Percentiles rank a stretch among this genome's conserved stretches.
Evolutionary conservation across 2,329 filamentous ascomycete genomes (phyloP).

Genomic region (Epichloe hybrida): DNA sequence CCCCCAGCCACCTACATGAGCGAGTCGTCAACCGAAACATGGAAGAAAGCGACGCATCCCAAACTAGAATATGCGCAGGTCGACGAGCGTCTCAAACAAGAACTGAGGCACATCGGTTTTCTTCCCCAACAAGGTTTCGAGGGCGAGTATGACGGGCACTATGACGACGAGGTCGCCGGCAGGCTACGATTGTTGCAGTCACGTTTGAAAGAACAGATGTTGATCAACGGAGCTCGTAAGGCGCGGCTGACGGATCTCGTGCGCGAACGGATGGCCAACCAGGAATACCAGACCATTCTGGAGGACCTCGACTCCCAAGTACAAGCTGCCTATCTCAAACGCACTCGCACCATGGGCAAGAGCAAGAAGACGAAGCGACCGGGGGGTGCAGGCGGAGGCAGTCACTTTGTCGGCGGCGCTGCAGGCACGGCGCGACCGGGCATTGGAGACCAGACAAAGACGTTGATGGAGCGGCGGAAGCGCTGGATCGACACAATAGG

Average conservation of each 20-base stretch:
- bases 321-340: constrained; percentile 88
- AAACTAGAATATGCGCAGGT: constrained; percentile 77
- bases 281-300: constrained; percentile 92
- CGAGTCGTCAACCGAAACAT: constrained; percentile 60
- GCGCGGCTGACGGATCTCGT: constrained; percentile 74
- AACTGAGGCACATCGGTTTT: constrained; percentile 83
- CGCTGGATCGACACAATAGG: constrained; percentile 88
- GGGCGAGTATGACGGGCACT: constrained; percentile 77
- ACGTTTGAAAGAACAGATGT: constrained; percentile 68
- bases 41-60: constrained; percentile 62
- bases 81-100: constrained; percentile 82
- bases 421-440: constrained; percentile 56
- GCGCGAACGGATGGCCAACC: constrained; percentile 84
- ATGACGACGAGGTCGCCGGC: constrained; percentile 86
- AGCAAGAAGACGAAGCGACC: constrained; percentile 79
- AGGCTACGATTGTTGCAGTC: constrained; percentile 75
- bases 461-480: constrained; percentile 78
- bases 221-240: constrained; percentile 85
- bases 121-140: constrained; percentile 50
- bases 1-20: constrained; percentile 65
- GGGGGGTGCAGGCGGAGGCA: constrained; percentile 61
- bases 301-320: constrained; percentile 94
- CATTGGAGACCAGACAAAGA: constrained; percentile 83
- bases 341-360: constrained; percentile 87
- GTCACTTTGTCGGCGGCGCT: constrained; percentile 45